Evolutionary conservation across 1,284 basidiomycete species (phyloP).

Genomic region (Fomes fomentarius): DNA sequence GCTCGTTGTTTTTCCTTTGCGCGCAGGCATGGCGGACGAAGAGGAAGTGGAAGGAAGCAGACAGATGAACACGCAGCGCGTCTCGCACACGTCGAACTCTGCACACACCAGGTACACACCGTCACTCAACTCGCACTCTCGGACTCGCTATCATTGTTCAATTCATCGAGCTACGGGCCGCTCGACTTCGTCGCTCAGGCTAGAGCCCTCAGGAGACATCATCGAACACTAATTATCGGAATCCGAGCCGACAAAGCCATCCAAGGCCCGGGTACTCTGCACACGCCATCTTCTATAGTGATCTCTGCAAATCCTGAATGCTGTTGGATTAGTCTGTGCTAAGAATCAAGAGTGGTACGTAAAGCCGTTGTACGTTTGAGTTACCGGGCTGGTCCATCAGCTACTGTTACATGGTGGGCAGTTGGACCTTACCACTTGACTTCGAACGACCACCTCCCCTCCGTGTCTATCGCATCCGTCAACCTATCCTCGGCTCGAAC

Average conservation of each 20-base stretch:
- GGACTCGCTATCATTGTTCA: too few species aligned
- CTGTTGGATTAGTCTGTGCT: too few species aligned
- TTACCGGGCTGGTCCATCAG: neutral
- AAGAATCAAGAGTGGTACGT: slow-evolving; percentile 3
- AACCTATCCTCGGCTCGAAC: neutral
- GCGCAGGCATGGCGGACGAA: slow-evolving; percentile 20
- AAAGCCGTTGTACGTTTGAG: slow-evolving; percentile 5
- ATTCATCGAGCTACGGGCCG: too few species aligned
- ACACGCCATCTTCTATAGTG: too few species aligned
- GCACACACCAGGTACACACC: too few species aligned
- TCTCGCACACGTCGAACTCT: neutral
- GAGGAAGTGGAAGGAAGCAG: neutral
- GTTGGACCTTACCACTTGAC: neutral
- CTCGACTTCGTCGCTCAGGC: too few species aligned
- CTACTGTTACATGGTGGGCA: neutral
- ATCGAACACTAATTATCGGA: too few species aligned
- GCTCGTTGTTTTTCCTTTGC: slow-evolving; percentile 18
- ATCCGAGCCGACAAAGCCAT: too few species aligned
- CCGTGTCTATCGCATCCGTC: neutral
- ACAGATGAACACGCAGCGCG: neutral
- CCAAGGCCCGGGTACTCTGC: too few species aligned
- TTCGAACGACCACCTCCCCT: neutral
- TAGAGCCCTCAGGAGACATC: too few species aligned
- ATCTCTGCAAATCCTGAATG: too few species aligned
- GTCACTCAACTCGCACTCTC: too few species aligned